These are phyloP conservation scores for Penstemon eatonii DNA, from an alignment of 257 asterid genomes.

Conservation along the genomic window DNA sequence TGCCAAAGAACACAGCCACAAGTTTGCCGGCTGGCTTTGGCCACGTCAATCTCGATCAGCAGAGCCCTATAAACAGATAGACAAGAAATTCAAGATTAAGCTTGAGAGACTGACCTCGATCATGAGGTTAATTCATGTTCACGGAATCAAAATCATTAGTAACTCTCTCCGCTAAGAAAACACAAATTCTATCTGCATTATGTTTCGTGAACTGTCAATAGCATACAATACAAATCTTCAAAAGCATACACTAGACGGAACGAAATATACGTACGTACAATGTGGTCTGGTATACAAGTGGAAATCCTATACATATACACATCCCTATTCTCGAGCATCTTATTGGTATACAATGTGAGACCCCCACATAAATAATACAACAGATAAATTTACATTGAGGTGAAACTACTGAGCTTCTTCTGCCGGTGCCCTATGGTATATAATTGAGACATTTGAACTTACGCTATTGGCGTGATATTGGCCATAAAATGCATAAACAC, in stretches of 20 bases:
- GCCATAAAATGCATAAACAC: conserved; percentile 77
- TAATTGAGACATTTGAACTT: conserved; percentile 56
- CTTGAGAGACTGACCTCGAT: conserved; percentile 3
- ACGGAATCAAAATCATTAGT: background rate
- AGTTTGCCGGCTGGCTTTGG: conserved; percentile 14
- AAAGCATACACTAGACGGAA: background rate
- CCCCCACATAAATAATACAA: conserved; percentile 29
- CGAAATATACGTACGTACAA: too few relatives aligned
- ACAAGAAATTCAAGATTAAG: conserved; percentile 12
- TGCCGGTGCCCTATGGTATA: conserved; percentile 61
- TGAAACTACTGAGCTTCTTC: conserved; percentile 43
- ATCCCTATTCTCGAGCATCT: conserved; percentile 16
- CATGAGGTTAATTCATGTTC: background rate
- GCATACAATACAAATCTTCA: background rate
- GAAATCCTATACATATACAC: conserved; percentile 12
- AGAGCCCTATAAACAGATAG: conserved; percentile 34
- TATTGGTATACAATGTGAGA: background rate
- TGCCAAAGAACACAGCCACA: conserved; percentile 13
- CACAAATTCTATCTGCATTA: background rate
- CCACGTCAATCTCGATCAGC: conserved; percentile 22
- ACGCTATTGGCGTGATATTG: conserved; percentile 82
- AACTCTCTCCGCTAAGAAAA: background rate
- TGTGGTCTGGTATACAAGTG: conserved; percentile 4
- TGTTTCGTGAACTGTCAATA: background rate
- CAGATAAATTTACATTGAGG: conserved; percentile 27